Evolutionary conservation across 495 filamentous ascomycete species (phyloP), one percentile per base, ranked within the genome.

Genomic region (Podospora pseudocomata): DNA sequence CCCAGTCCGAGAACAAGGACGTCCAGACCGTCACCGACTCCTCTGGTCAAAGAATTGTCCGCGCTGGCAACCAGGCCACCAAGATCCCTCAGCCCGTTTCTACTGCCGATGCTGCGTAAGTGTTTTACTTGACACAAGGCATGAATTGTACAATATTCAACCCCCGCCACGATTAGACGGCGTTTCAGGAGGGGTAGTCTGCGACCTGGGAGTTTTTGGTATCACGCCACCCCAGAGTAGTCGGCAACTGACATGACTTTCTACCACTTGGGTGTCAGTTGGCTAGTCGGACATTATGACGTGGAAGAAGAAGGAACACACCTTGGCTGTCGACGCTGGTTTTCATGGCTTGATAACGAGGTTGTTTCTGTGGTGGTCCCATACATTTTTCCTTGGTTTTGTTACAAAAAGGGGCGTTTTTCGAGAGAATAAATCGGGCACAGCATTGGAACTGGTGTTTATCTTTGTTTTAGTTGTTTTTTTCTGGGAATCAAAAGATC

Each of bases 21-120:
- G 84, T 88, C 60, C 86, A 89, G 63, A 88, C 90, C 66, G 85
- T 94, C 70, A 92, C 90, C 73, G 96, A 98, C 75, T 89, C 86
- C 7, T 82, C 87, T 54, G 95, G 94, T 53, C 87, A 92, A 75
- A 87, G 89, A 64, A 92, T 99, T 73, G 86, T 97, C 74, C 91
- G 96, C 28, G 95, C 95, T 62, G 96, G 96, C 57, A 85, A 88
- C 72, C 95, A 99, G 81, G 85, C 91, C 68, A 99, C 95, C 64
- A 92, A 92, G 79, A 89, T 98, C 9, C 75, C 82, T 2, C 86
- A 91, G 69, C 92, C 92, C 16, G 83, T 89, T 9, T 86, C 85
- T 44, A 88, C 83, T 67, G 92, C 92, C 39, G 89, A 89, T 70
- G 92, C 92, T 18, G 92, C 92, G 65, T 94, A 79, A 80, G 28